Percentiles rank a stretch among this genome's conserved stretches.
These are phyloP conservation scores for Microbotryum saponariae DNA, from an alignment of 1,284 basidiomycete genomes.

Conservation along the genomic window DNA sequence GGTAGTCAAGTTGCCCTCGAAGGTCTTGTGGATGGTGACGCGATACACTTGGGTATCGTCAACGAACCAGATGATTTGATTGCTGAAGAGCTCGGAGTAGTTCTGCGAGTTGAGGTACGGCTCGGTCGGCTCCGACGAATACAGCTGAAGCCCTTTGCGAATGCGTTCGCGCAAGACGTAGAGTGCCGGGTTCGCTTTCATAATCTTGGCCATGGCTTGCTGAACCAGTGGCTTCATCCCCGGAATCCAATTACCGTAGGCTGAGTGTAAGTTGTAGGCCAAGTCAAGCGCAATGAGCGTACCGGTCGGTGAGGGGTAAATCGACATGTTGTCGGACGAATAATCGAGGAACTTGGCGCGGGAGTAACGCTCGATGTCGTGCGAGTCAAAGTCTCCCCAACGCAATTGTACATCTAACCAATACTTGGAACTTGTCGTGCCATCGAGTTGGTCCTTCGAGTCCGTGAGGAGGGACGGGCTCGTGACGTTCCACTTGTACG, in stretches of 20 bases:
- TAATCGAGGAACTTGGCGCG: slow-evolving; percentile 97
- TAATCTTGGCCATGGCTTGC: slow-evolving; percentile 99
- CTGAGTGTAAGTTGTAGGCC: slow-evolving; percentile 98
- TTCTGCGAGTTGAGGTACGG: slow-evolving; percentile 91
- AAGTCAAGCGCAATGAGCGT: slow-evolving; percentile 97
- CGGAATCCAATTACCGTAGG: slow-evolving; percentile 99
- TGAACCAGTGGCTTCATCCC: slow-evolving; percentile 96
- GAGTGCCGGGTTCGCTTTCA: slow-evolving; percentile 97
- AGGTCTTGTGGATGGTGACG: slow-evolving; percentile 99
- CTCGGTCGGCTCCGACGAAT: slow-evolving; percentile 98
- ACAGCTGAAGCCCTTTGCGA: slow-evolving; percentile 93
- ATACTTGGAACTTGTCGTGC: slow-evolving; percentile 96
- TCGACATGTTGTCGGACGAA: slow-evolving; percentile 47
- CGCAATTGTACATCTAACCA: slow-evolving; percentile 96
- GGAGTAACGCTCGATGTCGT: slow-evolving; percentile 95
- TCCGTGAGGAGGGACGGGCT: slow-evolving; percentile 93
- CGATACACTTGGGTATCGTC: slow-evolving; percentile 99
- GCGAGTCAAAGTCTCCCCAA: slow-evolving; percentile 99
- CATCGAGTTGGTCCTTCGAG: slow-evolving; percentile 91
- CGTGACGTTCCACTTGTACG: slow-evolving; percentile 83
- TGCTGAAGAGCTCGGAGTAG: slow-evolving; percentile 49
- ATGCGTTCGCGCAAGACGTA: slow-evolving; percentile 98
- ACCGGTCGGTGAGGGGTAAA: slow-evolving; percentile 55
- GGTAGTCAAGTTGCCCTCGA: slow-evolving; percentile 98
- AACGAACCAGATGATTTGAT: slow-evolving; percentile 99